Base-by-base conservation (phyloP, 208 protist genomes). In the Paratrypanosoma confusum region DNA sequence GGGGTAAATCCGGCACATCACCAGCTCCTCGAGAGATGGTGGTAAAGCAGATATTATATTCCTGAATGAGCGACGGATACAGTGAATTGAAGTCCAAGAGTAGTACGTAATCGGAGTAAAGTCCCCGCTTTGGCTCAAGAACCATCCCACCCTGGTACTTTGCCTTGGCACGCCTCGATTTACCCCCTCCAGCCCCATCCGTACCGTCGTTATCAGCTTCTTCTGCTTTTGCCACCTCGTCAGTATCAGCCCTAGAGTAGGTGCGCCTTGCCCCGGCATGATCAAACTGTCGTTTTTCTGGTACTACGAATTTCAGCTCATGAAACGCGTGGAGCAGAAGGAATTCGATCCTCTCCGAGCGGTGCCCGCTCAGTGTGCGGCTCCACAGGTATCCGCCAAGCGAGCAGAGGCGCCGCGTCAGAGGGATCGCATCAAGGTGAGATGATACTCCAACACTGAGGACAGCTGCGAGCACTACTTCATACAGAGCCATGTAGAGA, bases 71-170 rank as follows among this genome's bases (percentile, higher is more conserved):
- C 16, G 96, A 99, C 37, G 98, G 98, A 80, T 99, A 99, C 20
- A 99, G 88, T 27, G 96, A 99, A 73, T 99, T 99, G 85, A 99
- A 99, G 70, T 99, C 98, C 11, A 99, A 81, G 10, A 99, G 69
- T 11, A 99, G 67, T 48, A 99, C 89, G 64, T 90, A 98, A 39
- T 96, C 94, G 21, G 98, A 95, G 71, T 99, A 99, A 37, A 99
- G 90, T 23, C 96, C 97, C 24, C 65, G 66, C 66, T 99, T 97
- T 28, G 98, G 98, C 29, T 99, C 95, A 6, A 99, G 56, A 42
- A 99, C 88, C 81, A 91, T 95, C 37, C 88, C 88, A 55, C 88
- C 88, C 37, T 88, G 78, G 50, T 93, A 95, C 58, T 95, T 93
- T 8, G 84, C 68, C 58, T 88, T 90, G 22, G 79, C 57, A 42